These are phyloP conservation scores for Dentipellis sp. DNA, from an alignment of 768 basidiomycete species.

Conservation along the genomic window DNA sequence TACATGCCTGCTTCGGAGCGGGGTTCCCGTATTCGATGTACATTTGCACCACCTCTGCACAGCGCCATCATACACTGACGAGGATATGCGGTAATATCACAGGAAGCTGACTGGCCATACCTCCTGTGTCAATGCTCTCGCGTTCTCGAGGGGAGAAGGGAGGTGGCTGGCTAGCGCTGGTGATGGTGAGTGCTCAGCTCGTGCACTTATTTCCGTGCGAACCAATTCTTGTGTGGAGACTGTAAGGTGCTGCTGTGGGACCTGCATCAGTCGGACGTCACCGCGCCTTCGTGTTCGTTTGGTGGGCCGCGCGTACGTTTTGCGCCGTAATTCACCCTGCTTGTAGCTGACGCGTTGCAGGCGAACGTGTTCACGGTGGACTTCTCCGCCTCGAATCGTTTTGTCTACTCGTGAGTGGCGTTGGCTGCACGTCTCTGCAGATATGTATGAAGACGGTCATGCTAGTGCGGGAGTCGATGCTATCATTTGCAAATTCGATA, in stretches of 20 bases:
- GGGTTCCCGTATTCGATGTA: not conserved
- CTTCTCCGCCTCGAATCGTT: constrained; percentile 60
- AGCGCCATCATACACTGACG: not conserved
- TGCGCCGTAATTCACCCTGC: not conserved
- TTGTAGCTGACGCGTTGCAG: constrained; percentile 27
- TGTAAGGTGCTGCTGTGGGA: constrained; percentile 26
- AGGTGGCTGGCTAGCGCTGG: constrained; percentile 31
- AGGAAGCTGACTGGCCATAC: constrained; percentile 26
- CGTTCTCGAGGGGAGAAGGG: constrained; percentile 25
- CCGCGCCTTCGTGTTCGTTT: constrained; percentile 19
- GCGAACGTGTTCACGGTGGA: constrained; percentile 62
- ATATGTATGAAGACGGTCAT: not conserved
- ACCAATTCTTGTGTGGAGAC: constrained; percentile 16
- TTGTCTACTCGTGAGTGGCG: constrained; percentile 52
- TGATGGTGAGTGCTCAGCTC: constrained; percentile 20
- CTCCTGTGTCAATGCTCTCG: constrained; percentile 29
- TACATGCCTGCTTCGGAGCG: not conserved
- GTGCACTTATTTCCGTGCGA: not conserved
- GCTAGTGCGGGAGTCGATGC: constrained; percentile 9
- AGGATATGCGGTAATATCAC: not conserved
- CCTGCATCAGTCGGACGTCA: constrained; percentile 23
- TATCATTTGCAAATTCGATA: constrained; percentile 8
- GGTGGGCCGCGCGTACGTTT: constrained; percentile 19
- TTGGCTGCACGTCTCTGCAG: not conserved
- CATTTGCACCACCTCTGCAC: not conserved